Conservation (phyloP, 2,329 filamentous ascomycete genomes). For the Arachnopeziza araneosa region DNA sequence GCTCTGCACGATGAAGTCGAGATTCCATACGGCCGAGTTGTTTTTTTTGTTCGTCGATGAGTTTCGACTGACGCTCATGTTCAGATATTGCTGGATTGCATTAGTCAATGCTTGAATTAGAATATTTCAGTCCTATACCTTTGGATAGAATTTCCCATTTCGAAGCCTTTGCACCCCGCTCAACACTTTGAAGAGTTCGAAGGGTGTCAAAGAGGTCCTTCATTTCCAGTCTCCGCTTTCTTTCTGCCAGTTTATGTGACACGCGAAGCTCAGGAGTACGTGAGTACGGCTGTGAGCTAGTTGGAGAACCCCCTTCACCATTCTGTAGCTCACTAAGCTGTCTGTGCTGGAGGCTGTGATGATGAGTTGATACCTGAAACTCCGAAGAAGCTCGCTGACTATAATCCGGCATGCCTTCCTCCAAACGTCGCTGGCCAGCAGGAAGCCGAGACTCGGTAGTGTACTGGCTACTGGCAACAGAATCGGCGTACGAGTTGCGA, state of each 20-base stretch:
- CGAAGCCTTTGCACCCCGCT: constrained; percentile 76
- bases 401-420: constrained; percentile 50
- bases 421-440: constrained; percentile 64
- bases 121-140: constrained; percentile 45
- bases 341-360: constrained; percentile 71
- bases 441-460: constrained; percentile 69
- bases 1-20: constrained; percentile 38
- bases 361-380: constrained; percentile 49
- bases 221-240: constrained; percentile 82
- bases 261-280: constrained; percentile 75
- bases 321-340: constrained; percentile 61
- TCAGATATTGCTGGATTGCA: constrained; percentile 51
- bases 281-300: constrained; percentile 69
- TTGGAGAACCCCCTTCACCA: constrained; percentile 47
- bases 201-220: constrained; percentile 81
- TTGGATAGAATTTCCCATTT: constrained; percentile 89
- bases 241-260: constrained; percentile 79
- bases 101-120: constrained; percentile 12
- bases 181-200: constrained; percentile 58
- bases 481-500: constrained; percentile 71
- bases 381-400: constrained; percentile 42
- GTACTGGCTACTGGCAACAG: constrained; percentile 73
- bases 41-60: constrained; percentile 21
- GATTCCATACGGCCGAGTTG: constrained; percentile 38
- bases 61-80: constrained; percentile 49